These are phyloP conservation scores for Juglanconis sp. DNA, from an alignment of 2,329 filamentous ascomycete species.

Conservation along the genomic window DNA sequence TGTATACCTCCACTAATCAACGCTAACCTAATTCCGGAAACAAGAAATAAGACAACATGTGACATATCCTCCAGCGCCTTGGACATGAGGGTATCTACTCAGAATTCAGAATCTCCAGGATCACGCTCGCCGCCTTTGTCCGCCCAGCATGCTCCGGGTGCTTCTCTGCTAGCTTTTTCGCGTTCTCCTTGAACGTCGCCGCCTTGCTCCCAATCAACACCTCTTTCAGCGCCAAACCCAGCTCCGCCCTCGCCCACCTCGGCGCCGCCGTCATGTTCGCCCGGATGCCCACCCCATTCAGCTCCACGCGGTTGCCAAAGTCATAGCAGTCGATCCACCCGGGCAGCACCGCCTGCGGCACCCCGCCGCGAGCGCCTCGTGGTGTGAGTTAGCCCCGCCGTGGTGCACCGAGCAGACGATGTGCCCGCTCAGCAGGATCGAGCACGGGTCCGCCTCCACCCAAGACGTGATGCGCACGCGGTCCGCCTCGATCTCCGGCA, in stretches of 20 bases:
- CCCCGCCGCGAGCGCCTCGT: conserved; percentile 31
- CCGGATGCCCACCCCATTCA: conserved; percentile 38
- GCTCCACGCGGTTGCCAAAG: conserved; percentile 41
- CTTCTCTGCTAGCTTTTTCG: conserved; percentile 8
- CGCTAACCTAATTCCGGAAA: too few relatives aligned
- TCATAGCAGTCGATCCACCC: conserved; percentile 46
- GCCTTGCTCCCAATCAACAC: conserved; percentile 13
- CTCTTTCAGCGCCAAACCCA: conserved; percentile 18
- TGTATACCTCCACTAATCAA: too few relatives aligned
- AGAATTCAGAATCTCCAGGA: conserved; percentile 1
- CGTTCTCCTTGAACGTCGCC: conserved; percentile 10
- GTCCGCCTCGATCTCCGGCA: conserved; percentile 22
- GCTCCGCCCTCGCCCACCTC: conserved; percentile 17
- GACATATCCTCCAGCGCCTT: not conserved
- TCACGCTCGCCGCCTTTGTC: conserved; percentile 8
- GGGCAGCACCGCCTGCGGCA: conserved; percentile 44
- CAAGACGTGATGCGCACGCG: conserved; percentile 32
- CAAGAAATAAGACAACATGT: too few relatives aligned
- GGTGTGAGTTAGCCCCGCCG: conserved; percentile 37
- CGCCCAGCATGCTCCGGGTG: conserved; percentile 12
- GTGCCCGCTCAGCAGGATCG: conserved; percentile 28
- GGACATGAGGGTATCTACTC: not conserved
- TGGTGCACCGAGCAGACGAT: conserved; percentile 38
- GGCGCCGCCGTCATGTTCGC: conserved; percentile 21
- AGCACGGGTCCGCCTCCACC: conserved; percentile 32